phyloP scores from a whole-genome alignment of 2,329 filamentous ascomycete genomes.

The Monascus ruber region DNA sequence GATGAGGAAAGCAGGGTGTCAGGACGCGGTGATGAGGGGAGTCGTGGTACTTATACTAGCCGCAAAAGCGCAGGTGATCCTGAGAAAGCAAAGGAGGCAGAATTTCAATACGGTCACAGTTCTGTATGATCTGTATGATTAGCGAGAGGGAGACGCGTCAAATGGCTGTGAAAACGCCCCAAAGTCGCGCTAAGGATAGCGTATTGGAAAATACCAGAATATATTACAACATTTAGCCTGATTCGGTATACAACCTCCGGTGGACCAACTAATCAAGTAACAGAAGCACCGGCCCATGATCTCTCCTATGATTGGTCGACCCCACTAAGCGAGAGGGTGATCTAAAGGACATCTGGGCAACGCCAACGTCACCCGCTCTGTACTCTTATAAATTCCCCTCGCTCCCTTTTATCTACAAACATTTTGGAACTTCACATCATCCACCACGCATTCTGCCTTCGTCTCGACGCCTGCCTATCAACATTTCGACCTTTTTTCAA shows the following conservation, averaged over 20 bases:
- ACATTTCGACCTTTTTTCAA: conserved; percentile 16
- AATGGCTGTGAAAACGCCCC: conserved; percentile 2
- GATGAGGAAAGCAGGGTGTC: conserved; percentile 19
- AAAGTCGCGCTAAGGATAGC: conserved; percentile 8
- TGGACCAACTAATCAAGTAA: conserved; percentile 3
- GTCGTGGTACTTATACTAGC: conserved; percentile 36
- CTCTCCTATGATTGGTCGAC: conserved; percentile 29
- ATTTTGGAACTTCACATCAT: conserved; percentile 14
- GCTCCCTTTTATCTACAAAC: conserved; percentile 22
- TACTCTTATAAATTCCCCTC: conserved; percentile 33
- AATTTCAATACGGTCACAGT: conserved; percentile 35
- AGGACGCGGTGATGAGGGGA: conserved; percentile 30
- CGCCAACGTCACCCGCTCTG: conserved; percentile 32
- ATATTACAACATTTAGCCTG: conserved; percentile 17
- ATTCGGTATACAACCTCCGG: conserved; percentile 11
- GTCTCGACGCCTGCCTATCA: conserved; percentile 1
- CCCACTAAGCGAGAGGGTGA: conserved; percentile 35
- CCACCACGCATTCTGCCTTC: conserved; percentile 7
- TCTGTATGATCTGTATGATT: conserved; percentile 38
- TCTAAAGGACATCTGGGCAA: conserved; percentile 30
- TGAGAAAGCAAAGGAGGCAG: conserved; percentile 30
- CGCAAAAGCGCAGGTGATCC: conserved; percentile 33
- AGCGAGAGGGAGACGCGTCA: conserved; percentile 15
- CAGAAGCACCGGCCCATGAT: conserved; percentile 17
- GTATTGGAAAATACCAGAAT: conserved; percentile 11